phyloP scores from a whole-genome alignment of 1,139 yeast species.

The Hemisphaericaspora xylanilytica region DNA sequence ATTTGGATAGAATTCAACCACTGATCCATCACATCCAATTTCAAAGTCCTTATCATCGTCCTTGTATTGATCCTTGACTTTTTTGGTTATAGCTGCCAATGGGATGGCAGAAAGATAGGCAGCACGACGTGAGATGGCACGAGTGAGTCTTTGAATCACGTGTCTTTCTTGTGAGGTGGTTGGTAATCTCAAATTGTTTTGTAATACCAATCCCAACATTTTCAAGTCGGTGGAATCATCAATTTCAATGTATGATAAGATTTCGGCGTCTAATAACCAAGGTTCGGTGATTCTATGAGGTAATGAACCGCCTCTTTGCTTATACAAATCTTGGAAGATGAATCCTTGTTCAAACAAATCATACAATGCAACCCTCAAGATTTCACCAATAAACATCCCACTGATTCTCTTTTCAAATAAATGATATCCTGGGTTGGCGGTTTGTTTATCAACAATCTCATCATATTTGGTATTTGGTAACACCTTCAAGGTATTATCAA shows the following conservation, averaged over 20 bases:
- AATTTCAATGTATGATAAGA: slow-evolving; percentile 76
- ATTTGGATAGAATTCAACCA: slow-evolving; percentile 88
- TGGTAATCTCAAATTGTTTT: slow-evolving; percentile 63
- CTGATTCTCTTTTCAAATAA: slow-evolving; percentile 90
- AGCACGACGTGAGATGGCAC: slow-evolving; percentile 79
- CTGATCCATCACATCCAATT: slow-evolving; percentile 93
- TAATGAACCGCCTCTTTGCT: slow-evolving; percentile 49
- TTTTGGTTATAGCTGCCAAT: slow-evolving; percentile 64
- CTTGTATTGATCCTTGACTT: slow-evolving; percentile 42
- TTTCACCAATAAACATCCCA: slow-evolving; percentile 93
- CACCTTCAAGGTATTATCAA: slow-evolving; percentile 71
- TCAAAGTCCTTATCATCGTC: slow-evolving; percentile 70
- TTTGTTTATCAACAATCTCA: slow-evolving; percentile 59
- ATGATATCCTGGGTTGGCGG: slow-evolving; percentile 85
- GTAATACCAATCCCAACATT: slow-evolving; percentile 62
- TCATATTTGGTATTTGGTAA: slow-evolving; percentile 80
- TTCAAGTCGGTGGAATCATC: slow-evolving; percentile 72
- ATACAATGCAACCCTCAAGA: slow-evolving; percentile 67
- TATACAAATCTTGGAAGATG: slow-evolving; percentile 54
- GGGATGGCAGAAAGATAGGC: slow-evolving; percentile 87
- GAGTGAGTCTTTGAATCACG: slow-evolving; percentile 68
- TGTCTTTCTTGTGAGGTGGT: slow-evolving; percentile 66
- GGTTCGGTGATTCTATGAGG: slow-evolving; percentile 71
- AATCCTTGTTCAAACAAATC: slow-evolving; percentile 61
- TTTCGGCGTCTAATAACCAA: slow-evolving; percentile 80